Base-by-base conservation (phyloP, 1,139 yeast species). In the Suhomyces yuchorum region DNA sequence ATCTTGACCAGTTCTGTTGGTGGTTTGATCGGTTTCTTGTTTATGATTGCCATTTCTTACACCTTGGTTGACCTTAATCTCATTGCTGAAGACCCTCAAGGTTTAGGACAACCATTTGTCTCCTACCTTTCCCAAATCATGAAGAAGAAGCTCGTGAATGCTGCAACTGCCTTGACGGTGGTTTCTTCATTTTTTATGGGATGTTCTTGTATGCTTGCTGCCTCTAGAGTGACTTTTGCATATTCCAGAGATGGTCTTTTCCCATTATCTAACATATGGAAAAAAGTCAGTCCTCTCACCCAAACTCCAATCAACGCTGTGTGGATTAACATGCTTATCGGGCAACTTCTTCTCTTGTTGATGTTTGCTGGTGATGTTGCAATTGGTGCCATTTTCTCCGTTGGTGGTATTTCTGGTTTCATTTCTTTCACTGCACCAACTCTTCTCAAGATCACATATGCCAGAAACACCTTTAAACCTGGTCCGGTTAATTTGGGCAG, bases 401-500 rank as follows among this genome's bases (percentile, higher is more conserved):
- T 85, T 35, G 90, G 90, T 44, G 92, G 90, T 47, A 84, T 85
- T 60, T 80, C 87, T 15, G 84, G 88, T 0, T 85, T 84, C 58
- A 76, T 85, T 51, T 85, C 91, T 1, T 85, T 85, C 63, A 76
- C 82, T n/a, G 70, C 82, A 56, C 92, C 92, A 19, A 81, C 86
- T 12, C 62, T 81, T 4, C 73, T 86, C 55, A 81, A 84, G 59
- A 77, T 82, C 52, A 77, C 86, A 1, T 79, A 75, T 56, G 78
- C 85, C 11, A 68, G 78, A 48, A 67, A 78, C 18, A 68, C 74
- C 2, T 85, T 85, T 67, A 68, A 71, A 51, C 80, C 81, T 12
- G 93, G 92, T 2, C 92, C 92, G 2, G 84, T 88, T 85, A 71
- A 80, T 59, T 70, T 86, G 48, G 93, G 93, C 33, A 66, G 58